phyloP scores from a whole-genome alignment of 192 early-diverging fungal genomes.

The Coemansia sp. region DNA sequence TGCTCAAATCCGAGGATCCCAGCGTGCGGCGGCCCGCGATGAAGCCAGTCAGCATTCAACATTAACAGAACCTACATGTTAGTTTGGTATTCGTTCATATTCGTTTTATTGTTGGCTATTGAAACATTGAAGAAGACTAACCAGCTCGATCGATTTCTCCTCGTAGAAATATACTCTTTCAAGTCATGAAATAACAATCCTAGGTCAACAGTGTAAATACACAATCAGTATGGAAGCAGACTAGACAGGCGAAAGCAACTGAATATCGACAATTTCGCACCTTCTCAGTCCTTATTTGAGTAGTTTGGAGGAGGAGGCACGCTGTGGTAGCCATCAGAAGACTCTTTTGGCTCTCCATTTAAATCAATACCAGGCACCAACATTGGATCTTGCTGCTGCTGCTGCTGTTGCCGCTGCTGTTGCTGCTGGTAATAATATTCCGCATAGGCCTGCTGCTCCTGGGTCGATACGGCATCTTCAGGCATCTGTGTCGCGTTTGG shows the following conservation, averaged over 20 bases:
- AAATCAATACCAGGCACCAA: neutral
- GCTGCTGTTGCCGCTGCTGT: slow-evolving; percentile 6
- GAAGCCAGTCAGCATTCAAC: neutral
- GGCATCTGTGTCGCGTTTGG: neutral
- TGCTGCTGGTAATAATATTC: slow-evolving; percentile 9
- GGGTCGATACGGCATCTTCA: neutral
- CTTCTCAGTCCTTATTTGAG: slow-evolving; percentile 21
- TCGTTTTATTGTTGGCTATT: no score
- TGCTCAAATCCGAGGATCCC: neutral
- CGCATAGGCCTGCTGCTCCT: slow-evolving; percentile 7
- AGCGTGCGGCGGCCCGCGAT: neutral
- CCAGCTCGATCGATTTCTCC: no score
- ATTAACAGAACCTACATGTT: no score
- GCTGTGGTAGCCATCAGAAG: slow-evolving; percentile 35
- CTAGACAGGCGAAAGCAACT: no score
- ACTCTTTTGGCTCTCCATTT: neutral
- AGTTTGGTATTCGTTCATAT: no score
- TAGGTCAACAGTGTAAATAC: no score
- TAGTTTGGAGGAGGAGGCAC: slow-evolving; percentile 46
- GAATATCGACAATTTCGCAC: slow-evolving; percentile 13
- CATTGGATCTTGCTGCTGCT: neutral
- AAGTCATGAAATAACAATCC: no score
- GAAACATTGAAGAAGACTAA: no score
- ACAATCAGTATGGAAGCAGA: no score
- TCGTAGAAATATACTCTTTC: no score